These are phyloP conservation scores for Vitis amurensis DNA, from an alignment of 164 flowering plant species.

Conservation along the genomic window DNA sequence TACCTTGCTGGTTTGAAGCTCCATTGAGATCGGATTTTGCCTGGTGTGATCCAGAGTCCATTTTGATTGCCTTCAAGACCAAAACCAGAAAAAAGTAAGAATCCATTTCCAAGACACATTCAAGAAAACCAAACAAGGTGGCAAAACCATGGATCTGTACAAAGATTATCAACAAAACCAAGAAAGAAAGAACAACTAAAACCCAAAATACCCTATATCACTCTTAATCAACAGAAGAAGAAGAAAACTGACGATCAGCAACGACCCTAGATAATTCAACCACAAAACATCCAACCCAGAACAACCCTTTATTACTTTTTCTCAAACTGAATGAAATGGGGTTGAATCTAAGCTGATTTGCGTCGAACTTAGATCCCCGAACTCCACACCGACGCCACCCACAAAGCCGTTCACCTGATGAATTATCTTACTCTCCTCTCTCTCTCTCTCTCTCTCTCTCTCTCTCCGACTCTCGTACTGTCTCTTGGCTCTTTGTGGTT, in stretches of 20 bases:
- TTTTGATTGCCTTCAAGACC: slow-evolving; percentile 6
- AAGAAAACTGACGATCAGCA: neutral
- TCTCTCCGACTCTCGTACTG: neutral
- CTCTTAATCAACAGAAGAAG: neutral
- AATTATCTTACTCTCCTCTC: neutral
- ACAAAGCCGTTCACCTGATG: too few species aligned
- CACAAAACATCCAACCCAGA: neutral
- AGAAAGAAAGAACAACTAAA: neutral
- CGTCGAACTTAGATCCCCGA: too few species aligned
- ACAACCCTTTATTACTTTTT: neutral
- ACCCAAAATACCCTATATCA: neutral
- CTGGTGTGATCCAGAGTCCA: slow-evolving; percentile 6
- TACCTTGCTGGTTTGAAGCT: slow-evolving; percentile 11
- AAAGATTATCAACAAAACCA: too few species aligned
- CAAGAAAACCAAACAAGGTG: neutral
- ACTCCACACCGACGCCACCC: too few species aligned
- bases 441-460: neutral
- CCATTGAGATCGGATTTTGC: neutral
- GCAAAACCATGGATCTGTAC: neutral
- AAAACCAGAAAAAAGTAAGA: neutral
- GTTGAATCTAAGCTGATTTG: neutral
- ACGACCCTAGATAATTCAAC: neutral
- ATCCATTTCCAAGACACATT: neutral
- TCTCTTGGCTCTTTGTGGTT: neutral
- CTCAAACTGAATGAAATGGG: too few species aligned